A percentile compares a stretch with the other conserved stretches of the same genome.
phyloP scores from a whole-genome alignment of 805 yeast genomes.

The Candida sphagnicola region DNA sequence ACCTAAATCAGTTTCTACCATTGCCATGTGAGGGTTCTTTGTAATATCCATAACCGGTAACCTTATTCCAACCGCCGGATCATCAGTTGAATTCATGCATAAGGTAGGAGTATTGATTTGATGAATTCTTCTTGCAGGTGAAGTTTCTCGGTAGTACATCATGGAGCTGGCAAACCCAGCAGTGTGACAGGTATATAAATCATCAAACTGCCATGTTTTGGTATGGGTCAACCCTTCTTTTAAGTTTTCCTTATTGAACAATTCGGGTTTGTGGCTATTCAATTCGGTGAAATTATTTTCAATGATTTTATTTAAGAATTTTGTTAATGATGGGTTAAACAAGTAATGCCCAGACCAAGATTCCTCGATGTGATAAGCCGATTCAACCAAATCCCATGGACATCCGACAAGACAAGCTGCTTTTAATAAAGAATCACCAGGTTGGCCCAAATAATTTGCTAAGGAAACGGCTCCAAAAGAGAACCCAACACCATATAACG shows the following conservation, averaged over 20 bases:
- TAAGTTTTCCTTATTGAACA: constrained; percentile 22
- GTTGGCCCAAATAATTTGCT: constrained; percentile 66
- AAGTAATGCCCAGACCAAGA: constrained; percentile 33
- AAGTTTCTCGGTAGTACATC: constrained; percentile 63
- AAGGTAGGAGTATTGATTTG: constrained; percentile 60
- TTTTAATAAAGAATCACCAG: constrained; percentile 25
- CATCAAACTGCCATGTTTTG: constrained; percentile 57
- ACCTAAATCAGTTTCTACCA: constrained; percentile 63
- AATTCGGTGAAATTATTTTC: constrained; percentile 33
- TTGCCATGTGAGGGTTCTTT: constrained; percentile 55
- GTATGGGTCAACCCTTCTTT: constrained; percentile 14
- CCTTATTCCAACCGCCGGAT: constrained; percentile 61
- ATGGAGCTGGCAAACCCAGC: constrained; percentile 61
- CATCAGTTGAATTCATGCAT: constrained; percentile 64
- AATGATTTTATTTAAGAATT: constrained; percentile 28
- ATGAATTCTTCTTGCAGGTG: constrained; percentile 50
- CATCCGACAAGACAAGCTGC: constrained; percentile 58
- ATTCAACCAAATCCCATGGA: constrained; percentile 70
- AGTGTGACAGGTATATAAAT: constrained; percentile 57
- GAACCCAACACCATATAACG: constrained; percentile 70
- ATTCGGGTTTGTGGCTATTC: constrained; percentile 21
- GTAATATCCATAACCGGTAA: constrained; percentile 51
- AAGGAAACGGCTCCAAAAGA: constrained; percentile 76
- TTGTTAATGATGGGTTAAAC: constrained; percentile 29
- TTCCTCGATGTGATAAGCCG: constrained; percentile 40